These are phyloP conservation scores for Phytophthora aleatoria DNA, from an alignment of 352 stramenopile species.

Conservation along the genomic window DNA sequence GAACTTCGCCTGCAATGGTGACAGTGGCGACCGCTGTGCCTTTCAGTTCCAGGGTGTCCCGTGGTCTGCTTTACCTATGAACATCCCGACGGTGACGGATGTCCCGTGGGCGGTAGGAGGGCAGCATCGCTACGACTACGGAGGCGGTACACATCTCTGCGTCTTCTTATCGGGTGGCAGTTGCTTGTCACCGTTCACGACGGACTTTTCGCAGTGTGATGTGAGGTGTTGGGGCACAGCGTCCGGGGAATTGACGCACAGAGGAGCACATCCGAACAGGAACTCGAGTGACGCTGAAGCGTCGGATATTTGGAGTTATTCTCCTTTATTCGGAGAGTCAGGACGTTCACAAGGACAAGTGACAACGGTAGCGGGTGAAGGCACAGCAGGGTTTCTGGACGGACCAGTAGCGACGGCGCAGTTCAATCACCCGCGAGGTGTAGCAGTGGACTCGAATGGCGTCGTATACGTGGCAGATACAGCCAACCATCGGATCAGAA, in stretches of 20 bases:
- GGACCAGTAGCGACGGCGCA: conserved; percentile 59
- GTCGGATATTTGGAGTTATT: conserved; percentile 75
- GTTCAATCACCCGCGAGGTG: conserved; percentile 91
- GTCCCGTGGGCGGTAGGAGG: conserved; percentile 92
- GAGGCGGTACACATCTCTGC: conserved; percentile 79
- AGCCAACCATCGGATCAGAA: conserved; percentile 93
- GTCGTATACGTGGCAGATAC: conserved; percentile 96
- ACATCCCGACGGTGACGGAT: conserved; percentile 93
- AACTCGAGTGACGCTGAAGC: conserved; percentile 48
- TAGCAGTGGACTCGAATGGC: conserved; percentile 91
- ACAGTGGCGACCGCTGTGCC: conserved; percentile 54
- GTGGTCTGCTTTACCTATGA: conserved; percentile 68
- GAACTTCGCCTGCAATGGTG: conserved; percentile 78
- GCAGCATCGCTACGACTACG: conserved; percentile 94
- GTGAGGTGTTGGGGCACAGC: conserved; percentile 92
- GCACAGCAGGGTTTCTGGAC: conserved; percentile 78
- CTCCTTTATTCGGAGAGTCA: conserved; percentile 26
- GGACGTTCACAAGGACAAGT: conserved; percentile 90
- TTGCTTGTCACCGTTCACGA: conserved; percentile 81
- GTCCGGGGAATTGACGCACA: conserved; percentile 42
- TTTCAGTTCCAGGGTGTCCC: conserved; percentile 94
- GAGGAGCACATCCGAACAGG: conserved; percentile 38
- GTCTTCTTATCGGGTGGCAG: conserved; percentile 85
- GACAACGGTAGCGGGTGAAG: conserved; percentile 89
- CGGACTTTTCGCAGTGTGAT: conserved; percentile 89